Conservation (phyloP, 768 basidiomycete species). For the Clavulina sp. region DNA sequence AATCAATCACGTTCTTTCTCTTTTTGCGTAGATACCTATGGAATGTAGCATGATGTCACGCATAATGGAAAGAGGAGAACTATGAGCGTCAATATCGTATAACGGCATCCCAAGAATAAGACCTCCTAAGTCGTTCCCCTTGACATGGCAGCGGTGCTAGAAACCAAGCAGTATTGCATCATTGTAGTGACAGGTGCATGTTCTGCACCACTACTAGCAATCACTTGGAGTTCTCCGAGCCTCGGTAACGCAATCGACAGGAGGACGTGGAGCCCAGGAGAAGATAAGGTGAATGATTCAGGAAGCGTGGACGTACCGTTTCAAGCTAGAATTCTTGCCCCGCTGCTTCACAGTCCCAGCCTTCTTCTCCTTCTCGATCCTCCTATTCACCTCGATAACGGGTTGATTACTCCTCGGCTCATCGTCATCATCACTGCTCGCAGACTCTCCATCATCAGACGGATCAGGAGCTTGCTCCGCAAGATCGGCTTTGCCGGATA, state of each 20-base stretch:
- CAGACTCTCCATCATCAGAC: constrained; percentile 27
- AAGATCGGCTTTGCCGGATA: constrained; percentile 53
- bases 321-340: constrained; percentile 42
- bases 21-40: constrained; percentile 64
- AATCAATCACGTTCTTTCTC: constrained; percentile 89
- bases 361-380: constrained; percentile 62
- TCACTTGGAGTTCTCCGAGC: no score
- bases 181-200: no score
- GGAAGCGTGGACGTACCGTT: constrained; percentile 31
- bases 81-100: not conserved
- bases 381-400: constrained; percentile 48
- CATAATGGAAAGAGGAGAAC: not conserved
- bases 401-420: constrained; percentile 62
- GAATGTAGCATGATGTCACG: no score
- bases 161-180: no score
- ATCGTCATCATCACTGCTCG: not conserved
- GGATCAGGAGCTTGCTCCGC: constrained; percentile 23
- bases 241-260: no score
- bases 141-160: no score
- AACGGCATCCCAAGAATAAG: not conserved
- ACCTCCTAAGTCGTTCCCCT: no score
- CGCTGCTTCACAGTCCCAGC: constrained; percentile 6
- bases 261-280: no score
- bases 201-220: no score
- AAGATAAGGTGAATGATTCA: no score